Base-by-base conservation (phyloP, 169 alveolate genomes). In the Theileria equi region DNA sequence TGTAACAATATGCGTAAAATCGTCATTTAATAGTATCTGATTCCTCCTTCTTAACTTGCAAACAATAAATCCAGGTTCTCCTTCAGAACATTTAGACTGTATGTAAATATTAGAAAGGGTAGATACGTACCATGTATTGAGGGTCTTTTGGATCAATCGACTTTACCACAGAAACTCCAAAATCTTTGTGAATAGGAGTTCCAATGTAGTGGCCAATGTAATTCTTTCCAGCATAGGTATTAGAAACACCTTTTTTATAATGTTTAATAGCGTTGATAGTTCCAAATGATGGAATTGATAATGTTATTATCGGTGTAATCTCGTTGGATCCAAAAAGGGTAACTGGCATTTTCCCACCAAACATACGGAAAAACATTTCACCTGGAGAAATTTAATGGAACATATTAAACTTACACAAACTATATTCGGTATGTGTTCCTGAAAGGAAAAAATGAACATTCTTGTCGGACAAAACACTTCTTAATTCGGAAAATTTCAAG, bases 21-120 rank as follows among this genome's bases (percentile, higher is more conserved):
- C 58, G 34, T 43, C 32, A 29, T 72, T 74, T n/a, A 58, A 44
- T 25, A 65, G 7, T 48, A 77, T 28, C 13, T 21, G 7, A n/a
- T 45, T 5, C 31, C 35, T 2, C 16, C 60, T 44, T 13, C 19
- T 35, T 2, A 28, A 66, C 40, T 68, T 47, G 41, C 86, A 77
- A 21, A 77, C 81, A 23, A 77, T 23, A 43, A 40, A 66, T 5
- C 86, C 86, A 8, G 81, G 86, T 54, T 77, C 86, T 0, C 77
- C 59, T 17, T 71, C 60, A 1, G 13, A 48, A 65, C 86, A 77
- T 21, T 66, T 53, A 3, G 60, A 60, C 86, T 77, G 29, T 2
- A 6, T 0, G 2, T 0, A 28, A 1, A n/a, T n/a, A n/a, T 0
- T n/a, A 50, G 5, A 11, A 6, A 4, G 8, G 43, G 5, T 5